Percentiles rank a stretch among this genome's conserved stretches.
Evolutionary conservation across 2,329 filamentous ascomycete species (phyloP).

Genomic region (Penicillium freii): DNA sequence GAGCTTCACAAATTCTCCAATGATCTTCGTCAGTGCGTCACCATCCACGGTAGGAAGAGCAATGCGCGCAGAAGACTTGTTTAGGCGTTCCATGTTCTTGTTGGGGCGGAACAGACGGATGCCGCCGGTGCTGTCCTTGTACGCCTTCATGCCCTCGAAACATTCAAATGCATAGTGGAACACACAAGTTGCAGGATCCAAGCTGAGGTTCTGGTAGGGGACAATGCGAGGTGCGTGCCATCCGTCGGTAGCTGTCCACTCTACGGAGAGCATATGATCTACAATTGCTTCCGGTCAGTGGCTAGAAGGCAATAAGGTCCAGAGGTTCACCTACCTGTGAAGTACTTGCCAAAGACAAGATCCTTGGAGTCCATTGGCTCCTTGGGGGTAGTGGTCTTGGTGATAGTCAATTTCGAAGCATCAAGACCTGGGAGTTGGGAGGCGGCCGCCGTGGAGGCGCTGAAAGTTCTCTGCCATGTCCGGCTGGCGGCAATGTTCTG

Average conservation of each 20-base stretch:
- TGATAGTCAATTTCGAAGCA: constrained; percentile 70
- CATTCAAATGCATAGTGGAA: constrained; percentile 98
- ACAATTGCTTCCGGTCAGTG: constrained; percentile 23
- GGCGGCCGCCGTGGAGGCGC: constrained; percentile 32
- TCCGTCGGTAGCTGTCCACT: constrained; percentile 83
- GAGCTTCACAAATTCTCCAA: constrained; percentile 73
- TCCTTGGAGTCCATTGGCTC: constrained; percentile 70
- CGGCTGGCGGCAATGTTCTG: constrained; percentile 30
- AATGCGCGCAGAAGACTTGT: constrained; percentile 87
- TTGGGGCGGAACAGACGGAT: constrained; percentile 90
- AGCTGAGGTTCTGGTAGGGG: constrained; percentile 94
- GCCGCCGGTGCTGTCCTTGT: constrained; percentile 77
- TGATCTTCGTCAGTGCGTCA: constrained; percentile 72
- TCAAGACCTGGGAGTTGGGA: constrained; percentile 65
- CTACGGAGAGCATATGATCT: constrained; percentile 97
- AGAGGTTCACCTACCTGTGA: constrained; percentile 66
- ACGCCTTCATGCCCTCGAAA: constrained; percentile 99
- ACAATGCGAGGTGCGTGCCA: constrained; percentile 81
- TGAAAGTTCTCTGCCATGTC: constrained; percentile 53
- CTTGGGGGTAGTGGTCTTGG: constrained; percentile 74
- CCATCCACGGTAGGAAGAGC: constrained; percentile 83
- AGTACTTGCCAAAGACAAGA: constrained; percentile 84
- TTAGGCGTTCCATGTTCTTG: constrained; percentile 93
- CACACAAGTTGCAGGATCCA: constrained; percentile 94
- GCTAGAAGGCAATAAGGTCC: not conserved